Evolutionary conservation across 768 basidiomycete species (phyloP), one percentile per base, ranked within the genome.

Genomic region (Termitomyces sp.): DNA sequence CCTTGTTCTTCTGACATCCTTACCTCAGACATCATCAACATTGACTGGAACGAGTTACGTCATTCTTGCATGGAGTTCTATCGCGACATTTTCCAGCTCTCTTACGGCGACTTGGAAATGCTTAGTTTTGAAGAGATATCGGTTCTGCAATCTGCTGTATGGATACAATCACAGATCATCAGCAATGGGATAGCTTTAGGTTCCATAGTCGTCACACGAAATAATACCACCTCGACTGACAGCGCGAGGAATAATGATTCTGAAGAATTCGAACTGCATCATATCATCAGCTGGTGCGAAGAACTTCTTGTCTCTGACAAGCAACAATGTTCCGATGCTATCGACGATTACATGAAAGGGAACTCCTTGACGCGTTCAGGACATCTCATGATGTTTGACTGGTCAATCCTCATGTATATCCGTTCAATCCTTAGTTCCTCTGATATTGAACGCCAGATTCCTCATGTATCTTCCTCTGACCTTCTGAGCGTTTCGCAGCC

Each of bases 51-150:
- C 2, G 63, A 63, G n/a, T 63, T 92, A 38, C 79, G 81, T 28
- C 65, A 68, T n/a, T 83, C 85, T 0, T 89, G 85, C 64, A 59
- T 75, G 22, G 74, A 76, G 15, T 69, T 78, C 56, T 87, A 84
- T 66, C 62, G 66, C 1, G 75, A 79, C 50, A 66, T 79, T 22
- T 59, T 79, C 12, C 62, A 72, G 19, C 63, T 77, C 22, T 72
- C 73, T 3, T 67, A 73, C 42, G 71, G 80, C 9, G 78, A 83
- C 24, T 67, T 90, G 12, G 62, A 62, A 4, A 63, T 65, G n/a
- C 68, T 66, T 48, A 77, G 78, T 24, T 84, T 82, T 60, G 91
- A 94, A 72, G 90, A 92, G 61, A 64, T 88, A 6, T 79, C 86
- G 0, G 74, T 88, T 8, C 73, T 81, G 48, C 75, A 77, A 58